phyloP scores from a whole-genome alignment of 2,329 filamentous ascomycete genomes.

The Cyclaneusma minus region DNA sequence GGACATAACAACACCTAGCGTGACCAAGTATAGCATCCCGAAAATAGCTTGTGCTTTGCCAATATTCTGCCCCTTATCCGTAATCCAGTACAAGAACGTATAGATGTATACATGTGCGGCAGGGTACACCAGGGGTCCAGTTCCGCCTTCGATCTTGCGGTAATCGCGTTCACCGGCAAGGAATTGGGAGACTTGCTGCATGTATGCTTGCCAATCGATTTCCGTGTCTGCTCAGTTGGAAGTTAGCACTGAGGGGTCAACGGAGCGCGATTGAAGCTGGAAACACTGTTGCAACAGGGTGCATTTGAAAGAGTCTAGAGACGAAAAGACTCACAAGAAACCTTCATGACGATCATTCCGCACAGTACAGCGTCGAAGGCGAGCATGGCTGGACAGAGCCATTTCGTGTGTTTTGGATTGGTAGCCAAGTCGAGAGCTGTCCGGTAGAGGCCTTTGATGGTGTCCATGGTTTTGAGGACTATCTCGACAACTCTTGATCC shows the following conservation, averaged over 20 bases:
- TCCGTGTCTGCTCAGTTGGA: constrained; percentile 79
- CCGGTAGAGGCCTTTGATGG: constrained; percentile 15
- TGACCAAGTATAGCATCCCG: constrained; percentile 60
- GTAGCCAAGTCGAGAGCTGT: constrained; percentile 23
- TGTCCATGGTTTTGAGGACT: constrained; percentile 19
- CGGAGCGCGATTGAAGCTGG: constrained; percentile 2
- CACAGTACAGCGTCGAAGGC: constrained; percentile 58
- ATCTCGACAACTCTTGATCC: too few species aligned
- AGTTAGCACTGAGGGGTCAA: background rate
- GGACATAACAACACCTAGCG: constrained; percentile 60
- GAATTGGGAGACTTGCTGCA: constrained; percentile 78
- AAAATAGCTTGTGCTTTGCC: constrained; percentile 73
- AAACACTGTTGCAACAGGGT: background rate
- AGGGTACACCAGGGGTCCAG: constrained; percentile 89
- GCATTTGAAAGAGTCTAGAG: constrained; percentile 1
- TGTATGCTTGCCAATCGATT: constrained; percentile 95
- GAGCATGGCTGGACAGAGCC: constrained; percentile 49
- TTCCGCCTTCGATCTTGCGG: constrained; percentile 67
- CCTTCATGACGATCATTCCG: constrained; percentile 58
- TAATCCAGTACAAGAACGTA: constrained; percentile 61
- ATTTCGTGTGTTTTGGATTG: constrained; percentile 40
- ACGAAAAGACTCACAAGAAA: constrained; percentile 58
- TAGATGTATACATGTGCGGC: constrained; percentile 91
- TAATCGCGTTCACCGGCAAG: constrained; percentile 81
- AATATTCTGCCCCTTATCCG: constrained; percentile 62